Evolutionary conservation across 306 rosid species (phyloP).

Genomic region (Hippophae tibetana): DNA sequence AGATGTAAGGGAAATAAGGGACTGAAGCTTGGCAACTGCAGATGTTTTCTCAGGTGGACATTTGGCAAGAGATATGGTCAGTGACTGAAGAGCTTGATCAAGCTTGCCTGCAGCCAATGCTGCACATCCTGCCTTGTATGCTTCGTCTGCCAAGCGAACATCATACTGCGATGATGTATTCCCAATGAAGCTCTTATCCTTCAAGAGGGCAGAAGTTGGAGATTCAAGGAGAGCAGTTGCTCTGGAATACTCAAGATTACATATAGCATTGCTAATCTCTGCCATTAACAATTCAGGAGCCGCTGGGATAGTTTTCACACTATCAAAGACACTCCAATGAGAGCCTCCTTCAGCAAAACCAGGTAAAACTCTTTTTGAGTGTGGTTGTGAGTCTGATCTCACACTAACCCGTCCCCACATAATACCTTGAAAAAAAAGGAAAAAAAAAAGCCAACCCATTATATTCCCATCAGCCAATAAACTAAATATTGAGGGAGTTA

Average conservation of each 20-base stretch:
- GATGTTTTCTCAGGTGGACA: conserved; percentile 63
- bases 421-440: not conserved
- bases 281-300: conserved; percentile 70
- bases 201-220: conserved; percentile 13
- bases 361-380: not conserved
- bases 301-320: conserved; percentile 51
- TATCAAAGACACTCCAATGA: conserved; percentile 63
- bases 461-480: too few species aligned
- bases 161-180: conserved; percentile 26
- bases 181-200: conserved; percentile 11
- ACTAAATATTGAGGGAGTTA: too few species aligned
- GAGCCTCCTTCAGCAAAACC: conserved; percentile 33
- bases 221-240: conserved; percentile 45
- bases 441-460: too few species aligned
- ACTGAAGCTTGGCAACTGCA: conserved; percentile 59
- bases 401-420: conserved; percentile 2
- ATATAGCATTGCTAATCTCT: conserved; percentile 74
- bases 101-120: conserved; percentile 70
- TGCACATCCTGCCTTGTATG: conserved; percentile 75
- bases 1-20: conserved; percentile 63
- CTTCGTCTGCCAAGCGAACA: conserved; percentile 62
- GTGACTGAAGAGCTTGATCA: conserved; percentile 54
- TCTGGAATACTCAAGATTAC: conserved; percentile 56
- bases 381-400: not conserved
- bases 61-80: conserved; percentile 53